Evolutionary conservation across 2,329 filamentous ascomycete genomes (phyloP).

Genomic region (Colletotrichum falcatum): DNA sequence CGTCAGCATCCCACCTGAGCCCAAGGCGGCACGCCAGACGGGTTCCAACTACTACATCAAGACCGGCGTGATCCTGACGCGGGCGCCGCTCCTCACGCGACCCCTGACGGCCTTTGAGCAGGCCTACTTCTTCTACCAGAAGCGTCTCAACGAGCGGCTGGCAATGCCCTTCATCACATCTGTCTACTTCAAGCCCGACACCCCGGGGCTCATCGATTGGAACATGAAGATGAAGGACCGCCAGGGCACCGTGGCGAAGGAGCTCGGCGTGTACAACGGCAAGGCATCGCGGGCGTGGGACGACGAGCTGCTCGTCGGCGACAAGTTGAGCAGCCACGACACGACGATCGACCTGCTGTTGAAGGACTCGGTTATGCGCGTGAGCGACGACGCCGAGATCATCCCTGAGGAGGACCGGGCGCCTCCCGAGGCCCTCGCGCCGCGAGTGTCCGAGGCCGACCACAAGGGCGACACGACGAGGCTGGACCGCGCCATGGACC

Average conservation of each 20-base stretch:
- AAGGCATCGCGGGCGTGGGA: slow-evolving; percentile 82
- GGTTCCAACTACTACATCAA: slow-evolving; percentile 60
- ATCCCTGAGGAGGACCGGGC: slow-evolving; percentile 70
- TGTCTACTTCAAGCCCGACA: slow-evolving; percentile 96
- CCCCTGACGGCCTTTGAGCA: slow-evolving; percentile 89
- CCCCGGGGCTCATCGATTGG: slow-evolving; percentile 88
- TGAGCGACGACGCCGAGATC: slow-evolving; percentile 70
- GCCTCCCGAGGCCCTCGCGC: slow-evolving; percentile 76
- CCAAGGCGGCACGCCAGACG: slow-evolving; percentile 41
- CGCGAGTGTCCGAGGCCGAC: slow-evolving; percentile 83
- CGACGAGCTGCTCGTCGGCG: slow-evolving; percentile 86
- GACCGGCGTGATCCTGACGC: slow-evolving; percentile 84
- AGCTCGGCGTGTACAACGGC: slow-evolving; percentile 87
- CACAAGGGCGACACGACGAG: slow-evolving; percentile 78
- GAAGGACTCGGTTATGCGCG: slow-evolving; percentile 77
- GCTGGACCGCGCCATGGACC: slow-evolving; percentile 81
- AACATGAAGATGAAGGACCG: slow-evolving; percentile 85
- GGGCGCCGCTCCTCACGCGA: slow-evolving; percentile 87
- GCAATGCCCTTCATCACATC: slow-evolving; percentile 87
- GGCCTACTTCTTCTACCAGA: slow-evolving; percentile 96
- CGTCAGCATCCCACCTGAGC: slow-evolving; percentile 44
- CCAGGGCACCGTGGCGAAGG: slow-evolving; percentile 78
- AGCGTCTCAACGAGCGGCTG: slow-evolving; percentile 93
- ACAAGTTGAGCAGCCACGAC: slow-evolving; percentile 72
- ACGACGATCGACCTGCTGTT: slow-evolving; percentile 76